Evolutionary conservation across 2,329 filamentous ascomycete genomes (phyloP), one percentile per base, ranked within the genome.

Genomic region (Fusarium sp.): DNA sequence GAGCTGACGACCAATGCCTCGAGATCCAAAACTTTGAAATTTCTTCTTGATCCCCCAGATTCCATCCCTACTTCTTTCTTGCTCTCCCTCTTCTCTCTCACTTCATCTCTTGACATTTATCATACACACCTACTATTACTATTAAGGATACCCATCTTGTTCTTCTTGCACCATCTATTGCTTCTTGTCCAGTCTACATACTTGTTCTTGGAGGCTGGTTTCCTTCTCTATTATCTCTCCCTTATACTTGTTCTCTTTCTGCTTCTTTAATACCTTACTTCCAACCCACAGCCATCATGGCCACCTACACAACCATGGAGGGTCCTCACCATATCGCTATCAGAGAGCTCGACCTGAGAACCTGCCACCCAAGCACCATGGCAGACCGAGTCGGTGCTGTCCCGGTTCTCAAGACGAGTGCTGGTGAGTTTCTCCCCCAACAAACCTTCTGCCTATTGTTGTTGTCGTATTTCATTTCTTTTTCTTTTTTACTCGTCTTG

Each of bases 391-490:
- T 91, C 81, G 90, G 87, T 79, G 84, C 87, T 45, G 86, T 91
- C 48, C 89, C 89, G 4, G 89, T 86, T 35, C 82, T 91, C 64
- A 90, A 87, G 79, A 90, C 88, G 71, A 91, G 89, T 79, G 87
- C 89, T 79, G 89, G 89, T 91, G 81, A 87, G 89, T 83, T 64
- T 70, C 70, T 69, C 57, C 66, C 66, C 68, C 68, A 70, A 68
- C 56, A 60, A 35, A 34, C 14, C 45, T 48, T 62, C 34, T 37
- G 37, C 64, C 58, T 58, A 70, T 66, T 59, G 64, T 64, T 32
- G 23, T 52, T 43, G n/a, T 37, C 30, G 61, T 23, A n/a, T 67
- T 63, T 32, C 23, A n/a, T 67, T 63, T 32, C 23, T 64, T 60
- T 60, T 58, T 71, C 66, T 60, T 41, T 66, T 63, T 25, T 52